Percentiles rank a stretch among this genome's conserved stretches.
These are phyloP conservation scores for Aspergillus sergii DNA, from an alignment of 2,329 filamentous ascomycete genomes.

Conservation along the genomic window DNA sequence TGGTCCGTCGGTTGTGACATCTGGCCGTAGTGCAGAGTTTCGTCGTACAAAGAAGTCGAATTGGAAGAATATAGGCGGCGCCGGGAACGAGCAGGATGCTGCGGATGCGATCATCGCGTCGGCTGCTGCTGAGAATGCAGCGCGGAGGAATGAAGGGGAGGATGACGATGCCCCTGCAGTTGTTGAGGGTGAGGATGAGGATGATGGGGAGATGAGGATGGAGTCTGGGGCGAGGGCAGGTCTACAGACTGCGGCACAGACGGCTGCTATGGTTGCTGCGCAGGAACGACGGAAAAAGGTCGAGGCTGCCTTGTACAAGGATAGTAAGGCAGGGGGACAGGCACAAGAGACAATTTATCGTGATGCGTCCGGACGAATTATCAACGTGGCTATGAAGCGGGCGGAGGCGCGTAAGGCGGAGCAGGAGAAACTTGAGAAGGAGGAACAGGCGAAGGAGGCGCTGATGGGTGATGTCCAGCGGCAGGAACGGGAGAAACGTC, in stretches of 20 bases:
- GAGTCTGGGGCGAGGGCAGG: conserved; percentile 85
- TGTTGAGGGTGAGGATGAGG: conserved; percentile 39
- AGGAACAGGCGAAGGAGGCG: conserved; percentile 67
- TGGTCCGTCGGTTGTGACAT: conserved; percentile 32
- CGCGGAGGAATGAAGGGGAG: conserved; percentile 52
- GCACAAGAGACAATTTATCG: conserved; percentile 88
- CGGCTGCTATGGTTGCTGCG: conserved; percentile 69
- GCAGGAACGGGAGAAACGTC: conserved; percentile 64
- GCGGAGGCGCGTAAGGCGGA: conserved; percentile 82
- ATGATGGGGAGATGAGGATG: conserved; percentile 63
- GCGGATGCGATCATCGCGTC: conserved; percentile 79
- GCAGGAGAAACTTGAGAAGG: conserved; percentile 68
- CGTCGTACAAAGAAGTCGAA: conserved; percentile 74
- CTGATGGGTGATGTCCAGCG: conserved; percentile 85
- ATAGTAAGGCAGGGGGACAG: conserved; percentile 42
- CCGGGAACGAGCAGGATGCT: conserved; percentile 59
- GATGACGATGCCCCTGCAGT: conserved; percentile 53
- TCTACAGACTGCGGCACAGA: conserved; percentile 79
- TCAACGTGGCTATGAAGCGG: conserved; percentile 88
- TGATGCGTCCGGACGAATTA: conserved; percentile 90
- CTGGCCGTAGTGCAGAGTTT: conserved; percentile 53
- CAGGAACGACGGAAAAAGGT: conserved; percentile 59
- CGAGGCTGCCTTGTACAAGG: conserved; percentile 46
- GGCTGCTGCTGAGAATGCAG: conserved; percentile 67
- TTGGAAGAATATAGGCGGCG: conserved; percentile 72